Percentiles rank a stretch among this genome's conserved stretches.
These are phyloP conservation scores for Lactifluus subvellereus DNA, from an alignment of 768 basidiomycete genomes.

Conservation along the genomic window DNA sequence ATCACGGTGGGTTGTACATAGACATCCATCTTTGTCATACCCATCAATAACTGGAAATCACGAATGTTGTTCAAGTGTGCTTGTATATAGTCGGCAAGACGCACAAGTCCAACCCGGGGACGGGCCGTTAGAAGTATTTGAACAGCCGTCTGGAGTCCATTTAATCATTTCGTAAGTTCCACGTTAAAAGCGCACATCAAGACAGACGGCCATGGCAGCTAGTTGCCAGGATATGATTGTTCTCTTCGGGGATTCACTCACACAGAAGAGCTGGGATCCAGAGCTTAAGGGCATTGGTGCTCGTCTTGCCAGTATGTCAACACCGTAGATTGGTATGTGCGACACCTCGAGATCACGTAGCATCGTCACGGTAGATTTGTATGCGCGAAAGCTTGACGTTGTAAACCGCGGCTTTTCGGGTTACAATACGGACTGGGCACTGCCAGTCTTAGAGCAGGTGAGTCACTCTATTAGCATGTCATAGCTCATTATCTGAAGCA, in stretches of 20 bases:
- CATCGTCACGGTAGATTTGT: slow-evolving; percentile 46
- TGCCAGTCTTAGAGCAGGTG: slow-evolving; percentile 75
- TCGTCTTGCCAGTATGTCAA: slow-evolving; percentile 53
- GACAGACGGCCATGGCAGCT: slow-evolving; percentile 45
- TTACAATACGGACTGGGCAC: slow-evolving; percentile 83
- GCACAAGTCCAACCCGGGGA: too few relatives aligned
- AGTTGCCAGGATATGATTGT: slow-evolving; percentile 59
- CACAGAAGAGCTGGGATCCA: slow-evolving; percentile 57
- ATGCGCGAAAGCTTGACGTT: slow-evolving; percentile 77
- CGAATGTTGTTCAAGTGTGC: background rate
- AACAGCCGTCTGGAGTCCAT: too few relatives aligned
- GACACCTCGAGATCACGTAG: background rate
- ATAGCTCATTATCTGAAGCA: background rate
- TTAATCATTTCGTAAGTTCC: too few relatives aligned
- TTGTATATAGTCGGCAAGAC: background rate
- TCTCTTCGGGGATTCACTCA: slow-evolving; percentile 80
- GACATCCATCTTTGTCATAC: too few relatives aligned
- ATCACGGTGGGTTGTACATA: too few relatives aligned
- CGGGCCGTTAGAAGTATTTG: too few relatives aligned
- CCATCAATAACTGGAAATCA: too few relatives aligned
- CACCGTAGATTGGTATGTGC: background rate
- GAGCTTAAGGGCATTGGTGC: slow-evolving; percentile 55
- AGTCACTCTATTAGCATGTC: slow-evolving; percentile 14
- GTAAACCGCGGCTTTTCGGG: slow-evolving; percentile 80
- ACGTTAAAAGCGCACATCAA: too few relatives aligned